Conservation (phyloP, 768 basidiomycete genomes). For the Candolleomyces aberdarensis region DNA sequence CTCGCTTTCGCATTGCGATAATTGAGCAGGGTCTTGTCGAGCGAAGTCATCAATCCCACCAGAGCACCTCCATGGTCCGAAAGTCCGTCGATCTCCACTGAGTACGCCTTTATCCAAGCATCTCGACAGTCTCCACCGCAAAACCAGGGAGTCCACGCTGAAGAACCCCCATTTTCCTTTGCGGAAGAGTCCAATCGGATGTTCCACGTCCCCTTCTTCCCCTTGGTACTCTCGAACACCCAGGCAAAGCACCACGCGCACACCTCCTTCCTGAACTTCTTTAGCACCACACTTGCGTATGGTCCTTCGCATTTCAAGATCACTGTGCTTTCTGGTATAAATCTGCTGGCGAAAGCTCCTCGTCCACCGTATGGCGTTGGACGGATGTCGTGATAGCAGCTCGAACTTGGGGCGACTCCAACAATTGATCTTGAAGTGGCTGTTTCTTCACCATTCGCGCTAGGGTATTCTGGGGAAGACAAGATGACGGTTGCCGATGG, state of each 20-base stretch:
- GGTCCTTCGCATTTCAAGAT: constrained; percentile 46
- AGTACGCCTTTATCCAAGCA: constrained; percentile 36
- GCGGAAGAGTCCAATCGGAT: constrained; percentile 7
- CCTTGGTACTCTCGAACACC: constrained; percentile 40
- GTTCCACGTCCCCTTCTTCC: constrained; percentile 42
- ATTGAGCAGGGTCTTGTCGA: constrained; percentile 26
- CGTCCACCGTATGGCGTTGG: constrained; percentile 49
- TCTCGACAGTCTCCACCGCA: constrained; percentile 49
- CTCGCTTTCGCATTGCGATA: constrained; percentile 5
- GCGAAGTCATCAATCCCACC: constrained; percentile 27
- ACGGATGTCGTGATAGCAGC: constrained; percentile 18
- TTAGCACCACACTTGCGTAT: constrained; percentile 56
- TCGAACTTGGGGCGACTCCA: no score
- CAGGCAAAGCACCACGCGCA: constrained; percentile 66
- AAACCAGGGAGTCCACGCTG: constrained; percentile 40
- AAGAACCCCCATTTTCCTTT: constrained; percentile 4
- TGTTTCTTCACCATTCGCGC: no score
- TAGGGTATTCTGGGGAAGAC: no score
- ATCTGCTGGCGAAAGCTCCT: constrained; percentile 44
- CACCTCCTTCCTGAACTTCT: constrained; percentile 63
- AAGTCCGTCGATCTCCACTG: constrained; percentile 4
- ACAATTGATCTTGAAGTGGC: no score
- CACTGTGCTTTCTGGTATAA: constrained; percentile 40
- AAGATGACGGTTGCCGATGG: no score
- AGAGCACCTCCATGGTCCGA: constrained; percentile 26